Percentiles rank a stretch among this genome's conserved stretches.
phyloP scores from a whole-genome alignment of 257 asterid species.

The Solanum paucissectum region DNA sequence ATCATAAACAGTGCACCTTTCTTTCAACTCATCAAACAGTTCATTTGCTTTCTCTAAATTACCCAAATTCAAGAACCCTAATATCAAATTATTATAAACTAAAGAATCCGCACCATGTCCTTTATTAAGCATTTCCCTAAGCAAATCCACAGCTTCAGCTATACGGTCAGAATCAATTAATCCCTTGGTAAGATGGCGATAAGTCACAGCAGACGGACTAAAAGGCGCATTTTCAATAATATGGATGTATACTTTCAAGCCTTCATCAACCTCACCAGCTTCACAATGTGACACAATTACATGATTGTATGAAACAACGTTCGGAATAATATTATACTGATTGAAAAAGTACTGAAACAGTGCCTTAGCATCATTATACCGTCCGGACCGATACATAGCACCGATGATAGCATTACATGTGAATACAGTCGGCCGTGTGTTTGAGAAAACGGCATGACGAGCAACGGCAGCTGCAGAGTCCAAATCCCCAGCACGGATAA shows the following conservation, averaged over 20 bases:
- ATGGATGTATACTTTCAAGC: conserved; percentile 35
- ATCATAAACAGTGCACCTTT: conserved; percentile 68
- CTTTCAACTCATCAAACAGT: conserved; percentile 75
- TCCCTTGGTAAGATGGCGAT: conserved; percentile 79
- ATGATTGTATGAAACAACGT: conserved; percentile 59
- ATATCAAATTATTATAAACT: conserved; percentile 72
- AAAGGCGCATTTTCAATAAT: conserved; percentile 58
- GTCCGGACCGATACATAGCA: conserved; percentile 65
- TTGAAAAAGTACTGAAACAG: conserved; percentile 75
- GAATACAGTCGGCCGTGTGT: conserved; percentile 76
- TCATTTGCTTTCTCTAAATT: conserved; percentile 70
- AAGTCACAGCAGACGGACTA: conserved; percentile 65
- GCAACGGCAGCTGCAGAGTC: conserved; percentile 66
- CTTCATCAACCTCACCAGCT: conserved; percentile 61
- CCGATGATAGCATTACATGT: conserved; percentile 91
- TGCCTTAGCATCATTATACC: conserved; percentile 57
- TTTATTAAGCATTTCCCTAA: conserved; percentile 71
- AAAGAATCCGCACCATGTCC: conserved; percentile 93
- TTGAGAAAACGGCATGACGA: conserved; percentile 65
- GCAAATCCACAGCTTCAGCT: conserved; percentile 44
- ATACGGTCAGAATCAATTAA: conserved; percentile 49
- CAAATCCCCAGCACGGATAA: conserved; percentile 81
- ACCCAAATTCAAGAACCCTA: conserved; percentile 57
- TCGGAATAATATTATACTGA: conserved; percentile 59
- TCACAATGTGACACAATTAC: conserved; percentile 64